A percentile compares a stretch with the other conserved stretches of the same genome.
Evolutionary conservation across 805 yeast genomes (phyloP).

Genomic region (Metschnikowia cubensis): DNA sequence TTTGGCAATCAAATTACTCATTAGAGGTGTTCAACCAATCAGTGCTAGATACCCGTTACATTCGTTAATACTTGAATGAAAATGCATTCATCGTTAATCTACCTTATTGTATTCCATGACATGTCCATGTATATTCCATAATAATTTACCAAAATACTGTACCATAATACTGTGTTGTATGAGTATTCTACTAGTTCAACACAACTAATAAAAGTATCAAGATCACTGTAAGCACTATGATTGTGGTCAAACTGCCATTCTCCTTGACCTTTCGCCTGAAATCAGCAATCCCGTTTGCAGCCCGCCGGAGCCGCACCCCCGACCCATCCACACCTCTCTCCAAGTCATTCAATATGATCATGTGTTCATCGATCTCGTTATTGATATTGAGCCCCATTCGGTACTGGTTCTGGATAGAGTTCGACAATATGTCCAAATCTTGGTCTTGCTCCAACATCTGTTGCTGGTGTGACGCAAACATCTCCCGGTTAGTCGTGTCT

Average conservation of each 20-base stretch:
- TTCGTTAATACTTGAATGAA: neutral
- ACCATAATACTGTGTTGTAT: neutral
- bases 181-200: constrained; percentile 22
- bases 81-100: no score
- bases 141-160: no score
- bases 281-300: constrained; percentile 26
- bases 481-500: constrained; percentile 33
- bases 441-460: constrained; percentile 36
- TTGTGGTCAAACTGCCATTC: constrained; percentile 42
- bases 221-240: constrained; percentile 38
- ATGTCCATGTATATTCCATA: neutral
- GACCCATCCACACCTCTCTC: constrained; percentile 40
- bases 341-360: constrained; percentile 38
- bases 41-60: neutral
- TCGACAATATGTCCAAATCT: constrained; percentile 31
- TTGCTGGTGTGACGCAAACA: constrained; percentile 43
- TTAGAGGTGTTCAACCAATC: neutral
- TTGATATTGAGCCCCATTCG: constrained; percentile 37
- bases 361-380: constrained; percentile 39
- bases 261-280: constrained; percentile 35
- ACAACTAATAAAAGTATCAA: constrained; percentile 39
- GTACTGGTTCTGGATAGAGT: constrained; percentile 34
- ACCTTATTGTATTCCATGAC: neutral
- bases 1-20: neutral
- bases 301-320: constrained; percentile 27